A percentile compares a stretch with the other conserved stretches of the same genome.
Evolutionary conservation across 2,329 filamentous ascomycete species (phyloP).

Genomic region (Paecilomyces dactylethromorphus): DNA sequence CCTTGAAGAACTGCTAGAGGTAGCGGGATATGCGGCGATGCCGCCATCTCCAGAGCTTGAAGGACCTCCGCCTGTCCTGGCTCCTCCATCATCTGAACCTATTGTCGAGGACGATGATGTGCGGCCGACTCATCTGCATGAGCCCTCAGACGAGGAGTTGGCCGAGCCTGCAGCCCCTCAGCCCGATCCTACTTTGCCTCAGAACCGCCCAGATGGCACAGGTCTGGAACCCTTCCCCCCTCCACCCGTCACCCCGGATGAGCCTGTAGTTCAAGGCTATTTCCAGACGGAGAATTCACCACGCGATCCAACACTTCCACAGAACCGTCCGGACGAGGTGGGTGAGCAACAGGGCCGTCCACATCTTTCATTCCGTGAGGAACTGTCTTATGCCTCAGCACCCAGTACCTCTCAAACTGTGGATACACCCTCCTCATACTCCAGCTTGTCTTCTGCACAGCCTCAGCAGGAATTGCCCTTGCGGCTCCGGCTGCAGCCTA

Average conservation of each 20-base stretch:
- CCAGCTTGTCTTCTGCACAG: constrained; percentile 11
- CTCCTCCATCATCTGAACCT: constrained; percentile 16
- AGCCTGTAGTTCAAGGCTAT: neutral
- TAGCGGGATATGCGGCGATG: constrained; percentile 32
- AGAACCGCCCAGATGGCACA: constrained; percentile 12
- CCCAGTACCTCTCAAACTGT: constrained; percentile 19
- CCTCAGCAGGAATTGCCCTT: constrained; percentile 17
- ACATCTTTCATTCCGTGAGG: constrained; percentile 10
- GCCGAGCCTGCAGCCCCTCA: neutral
- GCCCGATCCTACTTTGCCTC: constrained; percentile 8
- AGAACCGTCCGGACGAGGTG: constrained; percentile 38
- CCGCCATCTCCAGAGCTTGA: constrained; percentile 15
- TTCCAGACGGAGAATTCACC: constrained; percentile 4
- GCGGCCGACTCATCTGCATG: constrained; percentile 14
- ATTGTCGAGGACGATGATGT: constrained; percentile 16
- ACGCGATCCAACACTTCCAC: constrained; percentile 41
- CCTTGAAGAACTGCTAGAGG: constrained; percentile 37
- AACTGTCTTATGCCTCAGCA: neutral
- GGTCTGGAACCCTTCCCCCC: constrained; percentile 4
- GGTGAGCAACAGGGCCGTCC: constrained; percentile 12
- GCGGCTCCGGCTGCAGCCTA: constrained; percentile 34
- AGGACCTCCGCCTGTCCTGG: constrained; percentile 14
- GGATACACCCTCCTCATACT: constrained; percentile 22
- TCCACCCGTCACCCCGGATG: constrained; percentile 5
- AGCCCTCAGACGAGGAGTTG: neutral